Evolutionary conservation across 2,329 filamentous ascomycete genomes (phyloP), one percentile per base, ranked within the genome.

Genomic region (Tolypocladium ovalisporum): DNA sequence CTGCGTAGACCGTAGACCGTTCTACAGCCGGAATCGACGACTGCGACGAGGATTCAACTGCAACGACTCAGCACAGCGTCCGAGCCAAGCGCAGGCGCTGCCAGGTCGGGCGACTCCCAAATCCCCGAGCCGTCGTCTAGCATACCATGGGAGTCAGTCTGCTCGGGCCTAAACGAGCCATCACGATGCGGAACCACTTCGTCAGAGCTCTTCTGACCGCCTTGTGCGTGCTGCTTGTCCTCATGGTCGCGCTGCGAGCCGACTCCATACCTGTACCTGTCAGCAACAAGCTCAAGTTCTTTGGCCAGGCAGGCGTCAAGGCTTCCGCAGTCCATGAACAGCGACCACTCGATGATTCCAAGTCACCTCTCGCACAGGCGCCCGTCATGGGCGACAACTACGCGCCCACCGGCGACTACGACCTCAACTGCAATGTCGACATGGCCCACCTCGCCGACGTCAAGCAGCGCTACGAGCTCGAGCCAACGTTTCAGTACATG

Each of bases 401-500:
- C 54, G 55, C 63, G n/a, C 55, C 62, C 37, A 60, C 54, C 36
- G 59, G 55, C 58, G 62, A 60, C 12, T 68, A 72, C 57, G 62
- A 70, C 24, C 76, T 80, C 74, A 72, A 79, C 63, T 84, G 80
- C 68, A 71, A 72, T 60, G 68, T 79, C 58, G 76, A 83, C 65
- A 70, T 71, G 47, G 71, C 73, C 15, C 73, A 76, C 55, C 72
- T 83, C 57, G 68, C 69, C 54, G 67, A 71, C 6, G 64, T 82
- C 57, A 74, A 77, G 62, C 63, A 76, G 32, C 75, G 73, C 60
- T 79, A 79, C 62, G 68, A 71, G 12, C 71, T 84, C 15, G 71
- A 75, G 29, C 74, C 79, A 44, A 73, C 72, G 42, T 79, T 83
- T 61, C 76, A 83, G 61, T 83, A 83, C 69, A 73, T 76, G 58